Base-by-base conservation (phyloP, 306 rosid species). In the Trifolium subterraneum region DNA sequence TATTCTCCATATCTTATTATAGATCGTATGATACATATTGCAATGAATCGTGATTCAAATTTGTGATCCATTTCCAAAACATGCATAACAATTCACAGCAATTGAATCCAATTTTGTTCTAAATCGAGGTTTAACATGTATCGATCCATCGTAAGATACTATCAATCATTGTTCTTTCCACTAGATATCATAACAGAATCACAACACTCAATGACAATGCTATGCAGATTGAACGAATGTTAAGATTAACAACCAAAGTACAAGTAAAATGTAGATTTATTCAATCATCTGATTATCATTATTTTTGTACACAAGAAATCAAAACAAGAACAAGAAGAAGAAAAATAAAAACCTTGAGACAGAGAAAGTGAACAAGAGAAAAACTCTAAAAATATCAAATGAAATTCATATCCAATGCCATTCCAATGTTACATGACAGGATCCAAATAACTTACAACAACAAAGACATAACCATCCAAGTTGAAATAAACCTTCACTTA, bases 401-500 rank as follows among this genome's bases (percentile, higher is more conserved):
- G 0, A 52, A 19, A 52, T 19, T 19, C 10, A 52, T 23, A 5
- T 72, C 68, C 78, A 80, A 70, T 75, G 82, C 42, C 8, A 13
- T 27, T 59, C 3, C 68, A 69, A 79, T 39, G 80, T 36, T 65
- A 80, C 41, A 33, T 52, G 35, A 79, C 50, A 54, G 74, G 82
- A 86, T 79, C 83, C 82, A 72, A 70, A 79, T 80, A 80, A 82
- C 79, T 86, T 85, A 87, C 85, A 83, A 85, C 78, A 78, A 78
- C 86, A 73, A 16, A 81, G 75, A 77, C 70, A 80, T 16, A 70
- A 16, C 76, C 88, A 83, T 66, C 73, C 7, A 54, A 65, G 66
- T 56, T 64, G 62, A 55, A 71, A 44, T 47, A 58, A 41, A 67
- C 81, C 52, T 74, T 52, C 63, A 73, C 64, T 70, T 12, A 81